Conservation (phyloP, 768 basidiomycete species). For the Termitomyces sp. region DNA sequence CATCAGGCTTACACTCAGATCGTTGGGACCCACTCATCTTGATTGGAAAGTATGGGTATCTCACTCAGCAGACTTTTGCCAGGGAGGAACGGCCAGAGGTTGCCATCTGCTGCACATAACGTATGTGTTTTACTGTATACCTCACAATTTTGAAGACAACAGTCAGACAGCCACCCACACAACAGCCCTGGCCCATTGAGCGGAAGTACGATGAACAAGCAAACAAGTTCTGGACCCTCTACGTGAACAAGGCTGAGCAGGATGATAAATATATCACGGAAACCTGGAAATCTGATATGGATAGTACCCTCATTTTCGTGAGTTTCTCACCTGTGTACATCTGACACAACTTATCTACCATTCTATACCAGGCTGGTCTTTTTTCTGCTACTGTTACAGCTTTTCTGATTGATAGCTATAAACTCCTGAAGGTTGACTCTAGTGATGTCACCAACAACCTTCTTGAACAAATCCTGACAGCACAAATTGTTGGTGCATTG, state of each 20-base stretch:
- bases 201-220: background rate
- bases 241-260: background rate
- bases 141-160: too few relatives aligned
- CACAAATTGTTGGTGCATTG: constrained; percentile 11
- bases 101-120: too few relatives aligned
- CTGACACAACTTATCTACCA: too few relatives aligned
- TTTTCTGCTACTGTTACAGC: constrained; percentile 27
- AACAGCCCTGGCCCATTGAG: too few relatives aligned
- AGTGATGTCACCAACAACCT: constrained; percentile 23
- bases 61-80: too few relatives aligned
- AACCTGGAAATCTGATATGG: constrained; percentile 18
- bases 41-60: too few relatives aligned
- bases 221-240: background rate
- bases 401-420: constrained; percentile 36
- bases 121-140: too few relatives aligned
- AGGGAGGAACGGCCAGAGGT: too few relatives aligned
- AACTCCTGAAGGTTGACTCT: constrained; percentile 28
- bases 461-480: constrained; percentile 15
- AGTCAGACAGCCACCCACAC: too few relatives aligned
- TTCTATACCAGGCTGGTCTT: too few relatives aligned
- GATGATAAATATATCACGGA: constrained; percentile 3
- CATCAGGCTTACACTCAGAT: too few relatives aligned
- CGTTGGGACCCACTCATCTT: too few relatives aligned
- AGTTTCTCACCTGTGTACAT: constrained; percentile 32
- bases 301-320: constrained; percentile 28